Evolutionary conservation across 2,329 filamentous ascomycete genomes (phyloP), one percentile per base, ranked within the genome.

Genomic region (Colletotrichum shisoi): DNA sequence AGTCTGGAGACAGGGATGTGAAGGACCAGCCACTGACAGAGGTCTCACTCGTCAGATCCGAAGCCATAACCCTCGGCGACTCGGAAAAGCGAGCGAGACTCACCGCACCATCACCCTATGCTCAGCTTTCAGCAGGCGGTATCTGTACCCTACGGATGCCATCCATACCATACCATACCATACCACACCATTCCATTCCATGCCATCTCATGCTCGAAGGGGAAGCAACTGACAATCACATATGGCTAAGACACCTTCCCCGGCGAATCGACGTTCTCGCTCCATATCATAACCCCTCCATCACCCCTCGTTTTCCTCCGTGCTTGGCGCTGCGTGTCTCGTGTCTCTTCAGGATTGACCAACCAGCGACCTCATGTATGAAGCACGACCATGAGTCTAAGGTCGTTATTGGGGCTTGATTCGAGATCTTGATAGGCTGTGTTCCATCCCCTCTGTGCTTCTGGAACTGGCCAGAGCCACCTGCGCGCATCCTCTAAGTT

Each of bases 21-120:
- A 15, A 51, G 12, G n/a, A 6, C 3, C 27, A 57, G 56, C 56
- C 56, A 58, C 27, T 59, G 13, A 31, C 17, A 49, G 57, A 27
- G n/a, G 42, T 44, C 53, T 21, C 24, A 42, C 6, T 63, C 42
- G 57, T 68, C 61, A 65, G 49, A 60, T 65, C 54, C 65, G 61
- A 65, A 44, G 37, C 56, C 45, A 46, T 54, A 56, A 44, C 53
- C 42, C 61, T 65, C 61, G 61, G 65, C 54, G 48, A 34, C 60
- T 68, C 61, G 65, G 65, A 68, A 65, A 51, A 58, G 44, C 54
- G 64, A 67, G 57, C 53, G 49, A 65, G 40, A 60, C 48, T 49
- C 48, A 62, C 49, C 64, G 48, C 61, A 64, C 64, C 60, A 46
- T 31, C 27, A 31, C 6, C 27, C 27, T 31, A 31, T 2, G 27